Percentiles rank a stretch among this genome's conserved stretches.
Conservation (phyloP, 352 stramenopile genomes). For the Phytophthora lateralis region DNA sequence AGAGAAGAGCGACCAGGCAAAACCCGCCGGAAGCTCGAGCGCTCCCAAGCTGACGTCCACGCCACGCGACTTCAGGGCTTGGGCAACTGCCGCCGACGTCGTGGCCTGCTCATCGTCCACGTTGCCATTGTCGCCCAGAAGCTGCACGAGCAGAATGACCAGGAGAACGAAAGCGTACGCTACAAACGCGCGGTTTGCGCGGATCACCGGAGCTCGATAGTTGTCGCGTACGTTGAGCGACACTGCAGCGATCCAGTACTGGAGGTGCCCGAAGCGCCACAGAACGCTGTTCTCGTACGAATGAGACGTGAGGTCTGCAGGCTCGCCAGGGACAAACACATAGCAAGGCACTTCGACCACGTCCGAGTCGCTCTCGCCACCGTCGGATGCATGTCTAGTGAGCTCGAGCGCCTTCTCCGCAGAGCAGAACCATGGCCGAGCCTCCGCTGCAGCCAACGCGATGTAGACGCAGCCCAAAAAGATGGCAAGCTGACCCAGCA, state of each 20-base stretch:
- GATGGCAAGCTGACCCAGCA: constrained; percentile 61
- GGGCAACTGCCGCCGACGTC: constrained; percentile 40
- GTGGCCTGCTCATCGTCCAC: constrained; percentile 56
- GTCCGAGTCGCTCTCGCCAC: constrained; percentile 33
- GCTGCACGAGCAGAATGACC: constrained; percentile 61
- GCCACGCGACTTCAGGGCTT: constrained; percentile 33
- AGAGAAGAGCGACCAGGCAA: constrained; percentile 68
- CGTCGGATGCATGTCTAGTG: constrained; percentile 35
- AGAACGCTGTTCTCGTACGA: constrained; percentile 82
- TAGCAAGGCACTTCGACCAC: constrained; percentile 68
- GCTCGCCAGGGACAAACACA: constrained; percentile 54
- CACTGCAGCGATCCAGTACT: constrained; percentile 78
- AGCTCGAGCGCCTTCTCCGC: constrained; percentile 49
- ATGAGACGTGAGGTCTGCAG: constrained; percentile 60
- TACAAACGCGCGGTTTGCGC: constrained; percentile 56
- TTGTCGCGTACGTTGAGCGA: constrained; percentile 68
- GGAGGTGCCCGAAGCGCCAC: constrained; percentile 79
- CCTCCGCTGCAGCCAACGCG: constrained; percentile 53
- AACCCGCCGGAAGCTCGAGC: constrained; percentile 51
- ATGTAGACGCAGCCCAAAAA: constrained; percentile 64
- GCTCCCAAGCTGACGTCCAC: constrained; percentile 70
- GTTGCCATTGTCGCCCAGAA: constrained; percentile 70
- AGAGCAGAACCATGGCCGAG: constrained; percentile 70
- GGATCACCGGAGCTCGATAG: constrained; percentile 64
- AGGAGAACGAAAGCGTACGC: constrained; percentile 56